phyloP scores from a whole-genome alignment of 805 yeast species.

The Clavispora carvajalis region DNA sequence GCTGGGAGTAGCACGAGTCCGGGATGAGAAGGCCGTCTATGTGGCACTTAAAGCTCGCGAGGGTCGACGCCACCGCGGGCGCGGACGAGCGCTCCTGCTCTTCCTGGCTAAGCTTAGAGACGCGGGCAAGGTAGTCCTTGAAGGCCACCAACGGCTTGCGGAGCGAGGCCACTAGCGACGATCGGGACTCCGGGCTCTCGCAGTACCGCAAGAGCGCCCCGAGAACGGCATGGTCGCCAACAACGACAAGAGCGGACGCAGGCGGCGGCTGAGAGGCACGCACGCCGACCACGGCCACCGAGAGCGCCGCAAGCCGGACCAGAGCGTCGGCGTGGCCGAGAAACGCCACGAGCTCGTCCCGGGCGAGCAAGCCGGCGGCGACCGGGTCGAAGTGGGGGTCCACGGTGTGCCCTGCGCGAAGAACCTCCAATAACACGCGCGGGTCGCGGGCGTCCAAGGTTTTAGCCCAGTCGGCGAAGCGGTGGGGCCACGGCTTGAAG shows the following conservation, averaged over 20 bases:
- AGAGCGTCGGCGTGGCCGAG: constrained; percentile 42
- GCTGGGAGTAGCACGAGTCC: constrained; percentile 44
- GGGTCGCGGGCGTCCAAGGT: constrained; percentile 5
- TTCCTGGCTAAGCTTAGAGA: constrained; percentile 6
- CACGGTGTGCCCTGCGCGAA: constrained; percentile 7
- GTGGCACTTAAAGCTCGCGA: constrained; percentile 46
- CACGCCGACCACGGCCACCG: constrained; percentile 56
- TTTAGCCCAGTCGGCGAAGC: constrained; percentile 36
- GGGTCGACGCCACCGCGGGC: no score
- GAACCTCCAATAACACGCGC: constrained; percentile 7
- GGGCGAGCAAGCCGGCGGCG: constrained; percentile 1
- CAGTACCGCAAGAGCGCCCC: constrained; percentile 19
- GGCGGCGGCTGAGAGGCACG: constrained; percentile 58
- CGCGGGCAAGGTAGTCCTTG: constrained; percentile 53
- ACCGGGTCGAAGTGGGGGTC: constrained; percentile 9
- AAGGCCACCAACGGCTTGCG: constrained; percentile 60
- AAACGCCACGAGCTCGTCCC: constrained; percentile 22
- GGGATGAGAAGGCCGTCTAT: constrained; percentile 46
- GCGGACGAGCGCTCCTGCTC: background rate
- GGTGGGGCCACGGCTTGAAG: constrained; percentile 46
- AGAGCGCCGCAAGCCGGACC: constrained; percentile 50
- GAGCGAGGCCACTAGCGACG: constrained; percentile 56
- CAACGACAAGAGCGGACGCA: constrained; percentile 34
- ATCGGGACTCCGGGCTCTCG: constrained; percentile 47
- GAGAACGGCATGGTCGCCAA: constrained; percentile 35